Conservation (phyloP, 208 protist genomes). For the Leishmania aethiopica region DNA sequence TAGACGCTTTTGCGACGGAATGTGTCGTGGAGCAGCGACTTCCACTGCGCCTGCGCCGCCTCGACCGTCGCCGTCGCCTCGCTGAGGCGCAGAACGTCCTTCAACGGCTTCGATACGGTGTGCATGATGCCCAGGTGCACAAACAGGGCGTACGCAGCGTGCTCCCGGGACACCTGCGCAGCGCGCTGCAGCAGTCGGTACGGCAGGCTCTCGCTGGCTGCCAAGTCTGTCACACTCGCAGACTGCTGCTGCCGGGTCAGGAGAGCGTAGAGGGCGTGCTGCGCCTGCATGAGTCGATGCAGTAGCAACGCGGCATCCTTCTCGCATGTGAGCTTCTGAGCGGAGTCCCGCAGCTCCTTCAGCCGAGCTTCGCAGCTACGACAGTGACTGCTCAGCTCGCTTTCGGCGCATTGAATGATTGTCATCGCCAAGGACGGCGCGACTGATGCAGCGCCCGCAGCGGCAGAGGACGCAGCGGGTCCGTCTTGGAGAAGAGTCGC, state of each 20-base stretch:
- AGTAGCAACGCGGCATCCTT: constrained; percentile 26
- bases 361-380: constrained; percentile 37
- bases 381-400: constrained; percentile 47
- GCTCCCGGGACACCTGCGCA: constrained; percentile 31
- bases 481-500: constrained; percentile 42
- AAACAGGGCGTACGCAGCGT: constrained; percentile 35
- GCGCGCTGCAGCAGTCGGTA: constrained; percentile 44
- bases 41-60: constrained; percentile 36
- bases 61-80: constrained; percentile 18
- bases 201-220: constrained; percentile 40
- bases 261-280: constrained; percentile 56
- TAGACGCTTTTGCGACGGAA: constrained; percentile 33
- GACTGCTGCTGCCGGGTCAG: constrained; percentile 52
- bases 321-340: constrained; percentile 7
- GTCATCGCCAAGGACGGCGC: constrained; percentile 30
- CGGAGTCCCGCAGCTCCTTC: constrained; percentile 14
- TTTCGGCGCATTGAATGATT: constrained; percentile 48
- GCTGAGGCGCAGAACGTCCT: constrained; percentile 44
- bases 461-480: constrained; percentile 29
- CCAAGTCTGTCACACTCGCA: constrained; percentile 36
- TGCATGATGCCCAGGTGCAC: constrained; percentile 29
- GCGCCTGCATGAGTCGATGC: constrained; percentile 45
- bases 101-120: constrained; percentile 33
- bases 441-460: not conserved
- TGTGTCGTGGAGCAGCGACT: constrained; percentile 34